Evolutionary conservation across 345 rosid genomes (phyloP).

Genomic region (Eucalyptus tenuipes): DNA sequence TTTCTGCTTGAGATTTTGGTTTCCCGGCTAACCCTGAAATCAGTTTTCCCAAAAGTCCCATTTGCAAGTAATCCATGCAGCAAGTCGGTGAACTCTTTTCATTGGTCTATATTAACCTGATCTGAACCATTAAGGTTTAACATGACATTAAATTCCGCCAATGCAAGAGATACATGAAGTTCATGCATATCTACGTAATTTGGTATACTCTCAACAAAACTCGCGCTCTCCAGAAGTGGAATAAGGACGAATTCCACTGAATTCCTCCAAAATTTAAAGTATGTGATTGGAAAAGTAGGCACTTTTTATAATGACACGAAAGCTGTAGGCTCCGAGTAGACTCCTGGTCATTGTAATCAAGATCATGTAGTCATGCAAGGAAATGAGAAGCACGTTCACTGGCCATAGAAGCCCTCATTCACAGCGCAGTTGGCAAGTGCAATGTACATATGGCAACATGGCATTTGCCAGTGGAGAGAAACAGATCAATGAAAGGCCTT

Average conservation of each 20-base stretch:
- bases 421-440: no score
- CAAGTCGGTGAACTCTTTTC: constrained; percentile 55
- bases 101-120: constrained; percentile 33
- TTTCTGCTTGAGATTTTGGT: constrained; percentile 13
- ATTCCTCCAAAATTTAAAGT: fast-evolving
- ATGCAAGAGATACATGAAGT: background rate
- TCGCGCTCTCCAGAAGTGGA: background rate
- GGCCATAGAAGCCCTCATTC: no score
- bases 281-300: background rate
- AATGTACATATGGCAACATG: no score
- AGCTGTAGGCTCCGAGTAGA: background rate
- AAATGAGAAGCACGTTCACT: no score
- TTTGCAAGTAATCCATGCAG: constrained; percentile 72
- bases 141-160: background rate
- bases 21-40: constrained; percentile 11
- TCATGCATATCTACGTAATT: background rate
- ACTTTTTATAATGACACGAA: background rate
- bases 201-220: background rate
- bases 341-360: background rate
- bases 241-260: background rate
- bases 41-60: constrained; percentile 65
- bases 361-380: background rate
- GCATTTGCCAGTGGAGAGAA: no score
- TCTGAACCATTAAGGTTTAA: background rate
- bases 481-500: no score